phyloP scores from a whole-genome alignment of 805 yeast genomes.

The Limtongia smithiae region DNA sequence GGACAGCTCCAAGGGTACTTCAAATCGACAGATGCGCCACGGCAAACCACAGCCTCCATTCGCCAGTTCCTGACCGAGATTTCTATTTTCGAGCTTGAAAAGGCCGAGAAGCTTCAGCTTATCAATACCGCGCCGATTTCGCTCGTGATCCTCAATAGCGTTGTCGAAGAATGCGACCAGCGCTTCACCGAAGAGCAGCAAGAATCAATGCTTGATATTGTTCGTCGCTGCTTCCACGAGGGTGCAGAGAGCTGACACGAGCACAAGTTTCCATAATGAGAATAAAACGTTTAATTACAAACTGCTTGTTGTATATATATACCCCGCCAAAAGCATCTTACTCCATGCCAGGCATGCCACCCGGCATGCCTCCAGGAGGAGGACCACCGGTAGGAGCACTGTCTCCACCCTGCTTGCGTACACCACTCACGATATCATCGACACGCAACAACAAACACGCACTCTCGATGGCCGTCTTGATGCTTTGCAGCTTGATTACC shows the following conservation, averaged over 20 bases:
- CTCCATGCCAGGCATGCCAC: background rate
- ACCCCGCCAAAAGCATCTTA: background rate
- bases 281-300: background rate
- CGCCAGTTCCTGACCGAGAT: slow-evolving; percentile 45
- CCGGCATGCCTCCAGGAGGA: slow-evolving; percentile 1
- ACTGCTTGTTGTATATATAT: background rate
- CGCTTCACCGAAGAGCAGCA: slow-evolving; percentile 70
- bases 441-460: slow-evolving; percentile 92
- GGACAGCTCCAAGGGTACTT: slow-evolving; percentile 39
- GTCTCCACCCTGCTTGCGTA: slow-evolving; percentile 48
- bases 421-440: slow-evolving; percentile 97
- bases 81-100: slow-evolving; percentile 54
- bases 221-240: slow-evolving; percentile 52
- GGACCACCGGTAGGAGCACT: slow-evolving; percentile 11
- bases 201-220: slow-evolving; percentile 53
- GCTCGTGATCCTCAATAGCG: slow-evolving; percentile 70
- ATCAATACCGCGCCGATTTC: slow-evolving; percentile 76
- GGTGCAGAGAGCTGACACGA: background rate
- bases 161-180: slow-evolving; percentile 89
- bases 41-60: slow-evolving; percentile 38
- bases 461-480: slow-evolving; percentile 97
- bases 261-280: background rate
- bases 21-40: slow-evolving; percentile 38
- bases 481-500: slow-evolving; percentile 92
- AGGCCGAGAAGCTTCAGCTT: slow-evolving; percentile 79